Base-by-base conservation (phyloP, 139 green algal genomes). In the Coccomyxa sp. region DNA sequence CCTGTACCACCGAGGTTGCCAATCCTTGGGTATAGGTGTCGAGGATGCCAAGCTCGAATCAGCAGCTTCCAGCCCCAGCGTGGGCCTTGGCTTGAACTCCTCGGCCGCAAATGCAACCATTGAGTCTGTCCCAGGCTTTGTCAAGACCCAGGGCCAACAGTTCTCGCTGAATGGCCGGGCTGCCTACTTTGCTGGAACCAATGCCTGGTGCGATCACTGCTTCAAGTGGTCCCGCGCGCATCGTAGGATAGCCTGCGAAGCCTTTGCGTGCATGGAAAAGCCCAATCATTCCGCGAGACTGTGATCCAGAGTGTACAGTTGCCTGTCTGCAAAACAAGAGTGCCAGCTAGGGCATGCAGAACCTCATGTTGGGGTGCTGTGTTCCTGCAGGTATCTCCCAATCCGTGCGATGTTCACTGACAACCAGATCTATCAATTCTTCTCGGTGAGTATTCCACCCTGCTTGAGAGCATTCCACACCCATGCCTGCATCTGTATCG, bases 141-240 rank as follows among this genome's bases (percentile, higher is more conserved):
- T 64, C 50, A 64, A 22, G 2, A 22, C 50, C 50, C 27, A 18
- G 50, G 50, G 50, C 27, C 50, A 64, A 22, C 16, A 83, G 24
- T 79, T 88, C 34, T 70, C 50, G 27, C 58, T 77, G 3, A 36
- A 83, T 40, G 83, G 76, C 36, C 78, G 79, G 64, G 76, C 80
- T n/a, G 82, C 70, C 10, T 80, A 82, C 73, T 88, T 78, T 39
- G 58, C 55, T 31, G 83, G 83, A 3, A 80, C 76, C 38, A 85
- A 87, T 39, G 71, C 76, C 27, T 34, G 72, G 41, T 27, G 39
- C 35, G 14, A 14, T 77, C 38, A 22, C 22, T 64, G 50, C 50
- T 31, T 18, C 22, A 22, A 64, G 4, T n/a, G n/a, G n/a, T n/a
- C n/a, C n/a, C n/a, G n/a, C n/a, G n/a, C n/a, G n/a, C n/a, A n/a